phyloP scores from a whole-genome alignment of 164 flowering plant genomes.

The Aristolochia californica region DNA sequence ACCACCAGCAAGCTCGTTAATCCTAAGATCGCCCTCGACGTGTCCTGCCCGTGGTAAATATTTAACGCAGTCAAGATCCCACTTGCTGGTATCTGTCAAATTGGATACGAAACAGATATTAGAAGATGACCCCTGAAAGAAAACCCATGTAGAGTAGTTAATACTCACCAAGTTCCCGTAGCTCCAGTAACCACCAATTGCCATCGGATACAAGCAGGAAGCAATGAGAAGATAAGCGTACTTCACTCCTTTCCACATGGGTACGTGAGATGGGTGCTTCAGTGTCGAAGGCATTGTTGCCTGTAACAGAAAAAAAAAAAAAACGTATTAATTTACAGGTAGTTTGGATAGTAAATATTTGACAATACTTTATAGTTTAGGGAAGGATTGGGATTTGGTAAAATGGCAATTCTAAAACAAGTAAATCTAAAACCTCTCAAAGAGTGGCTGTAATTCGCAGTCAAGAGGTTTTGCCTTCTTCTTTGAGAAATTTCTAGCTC shows the following conservation, averaged over 20 bases:
- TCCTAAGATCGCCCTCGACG: conserved; percentile 33
- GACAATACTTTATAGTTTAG: not conserved
- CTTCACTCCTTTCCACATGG: conserved; percentile 76
- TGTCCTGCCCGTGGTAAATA: conserved; percentile 37
- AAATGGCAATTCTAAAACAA: not conserved
- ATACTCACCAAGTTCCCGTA: conserved; percentile 48
- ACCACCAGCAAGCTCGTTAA: conserved; percentile 32
- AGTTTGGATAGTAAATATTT: not conserved
- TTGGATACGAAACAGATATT: not conserved
- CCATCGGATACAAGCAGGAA: conserved; percentile 58
- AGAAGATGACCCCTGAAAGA: no score
- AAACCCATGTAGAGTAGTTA: no score
- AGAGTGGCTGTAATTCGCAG: no score
- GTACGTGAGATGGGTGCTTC: conserved; percentile 46
- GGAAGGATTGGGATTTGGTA: not conserved
- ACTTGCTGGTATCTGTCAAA: conserved; percentile 43
- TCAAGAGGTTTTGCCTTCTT: no score
- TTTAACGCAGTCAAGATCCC: conserved; percentile 48
- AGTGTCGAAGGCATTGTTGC: conserved; percentile 69
- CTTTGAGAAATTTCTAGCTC: not conserved
- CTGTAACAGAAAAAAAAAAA: conserved; percentile 22
- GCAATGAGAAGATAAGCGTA: conserved; percentile 46
- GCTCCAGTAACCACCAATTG: conserved; percentile 75
- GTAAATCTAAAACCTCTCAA: no score
- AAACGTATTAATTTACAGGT: no score